Evolutionary conservation across 768 basidiomycete species (phyloP), one percentile per base, ranked within the genome.

Genomic region (Mycena rebaudengoi): DNA sequence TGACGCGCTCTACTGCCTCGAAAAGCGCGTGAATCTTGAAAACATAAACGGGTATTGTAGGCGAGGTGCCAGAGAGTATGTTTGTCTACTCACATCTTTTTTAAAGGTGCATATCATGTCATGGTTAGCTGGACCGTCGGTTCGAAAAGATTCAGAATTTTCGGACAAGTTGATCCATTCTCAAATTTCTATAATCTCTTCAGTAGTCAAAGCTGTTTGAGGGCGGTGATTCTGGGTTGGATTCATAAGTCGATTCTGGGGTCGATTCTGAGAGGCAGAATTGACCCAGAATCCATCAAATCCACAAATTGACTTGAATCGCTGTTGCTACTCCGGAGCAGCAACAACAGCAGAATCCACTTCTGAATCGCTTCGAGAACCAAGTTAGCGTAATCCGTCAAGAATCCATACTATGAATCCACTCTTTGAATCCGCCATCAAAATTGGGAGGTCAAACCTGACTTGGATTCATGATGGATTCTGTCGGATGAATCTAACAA

Each of bases 141-240:
- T n/a, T n/a, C n/a, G n/a, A n/a, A n/a, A n/a, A n/a, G n/a, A n/a
- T n/a, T n/a, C n/a, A n/a, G n/a, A n/a, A n/a, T n/a, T n/a, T n/a
- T n/a, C n/a, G n/a, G n/a, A n/a, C n/a, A n/a, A n/a, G n/a, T n/a
- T n/a, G n/a, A n/a, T n/a, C n/a, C n/a, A n/a, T n/a, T n/a, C n/a
- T n/a, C n/a, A n/a, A n/a, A n/a, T n/a, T n/a, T n/a, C n/a, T n/a
- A n/a, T n/a, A n/a, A n/a, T n/a, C n/a, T n/a, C n/a, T n/a, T n/a
- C n/a, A n/a, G n/a, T n/a, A 46, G 45, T 46, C 45, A 46, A 46
- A 46, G 45, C 45, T 46, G 45, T 46, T 46, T 46, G 45, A 46
- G 45, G 45, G 45, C 45, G 45, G 45, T n/a, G 21, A 26, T 46
- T 46, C 45, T 18, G 45, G 29, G 25, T 11, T 46, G 45, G 25